Percentiles rank a stretch among this genome's conserved stretches.
Evolutionary conservation across 139 green algal species (phyloP).

Genomic region (Volvox africanus): DNA sequence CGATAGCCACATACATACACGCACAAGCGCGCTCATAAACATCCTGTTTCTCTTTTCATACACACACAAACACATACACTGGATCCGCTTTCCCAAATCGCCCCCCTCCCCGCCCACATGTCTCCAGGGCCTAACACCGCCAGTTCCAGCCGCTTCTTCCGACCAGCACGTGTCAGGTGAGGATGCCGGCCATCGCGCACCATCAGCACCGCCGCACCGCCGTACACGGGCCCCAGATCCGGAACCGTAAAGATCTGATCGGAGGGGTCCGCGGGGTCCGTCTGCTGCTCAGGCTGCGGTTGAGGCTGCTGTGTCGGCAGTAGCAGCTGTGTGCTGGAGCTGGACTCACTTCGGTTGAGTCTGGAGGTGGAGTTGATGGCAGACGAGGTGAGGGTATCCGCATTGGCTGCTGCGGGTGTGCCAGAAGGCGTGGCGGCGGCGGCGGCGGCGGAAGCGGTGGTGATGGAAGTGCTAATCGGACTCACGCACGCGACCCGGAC

Average conservation of each 20-base stretch:
- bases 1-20: too few relatives aligned
- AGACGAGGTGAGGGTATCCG: not conserved
- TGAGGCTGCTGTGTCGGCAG: too few relatives aligned
- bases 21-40: too few relatives aligned
- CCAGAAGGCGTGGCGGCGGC: not conserved
- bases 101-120: slow-evolving; percentile 16
- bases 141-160: slow-evolving; percentile 18
- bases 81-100: too few relatives aligned
- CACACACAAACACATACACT: not conserved
- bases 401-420: not conserved
- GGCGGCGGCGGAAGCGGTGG: too few relatives aligned
- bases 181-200: not conserved
- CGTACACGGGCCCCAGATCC: not conserved
- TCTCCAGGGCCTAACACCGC: slow-evolving; percentile 39
- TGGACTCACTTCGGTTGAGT: not conserved
- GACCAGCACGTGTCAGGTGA: not conserved
- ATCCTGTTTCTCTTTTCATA: not conserved
- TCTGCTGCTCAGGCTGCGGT: not conserved
- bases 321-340: not conserved
- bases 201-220: not conserved
- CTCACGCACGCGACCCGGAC: not conserved
- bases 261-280: not conserved
- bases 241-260: not conserved
- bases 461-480: not conserved
- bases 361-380: not conserved